Evolutionary conservation across 2,329 filamentous ascomycete genomes (phyloP).

Genomic region (Aspergillus persii): DNA sequence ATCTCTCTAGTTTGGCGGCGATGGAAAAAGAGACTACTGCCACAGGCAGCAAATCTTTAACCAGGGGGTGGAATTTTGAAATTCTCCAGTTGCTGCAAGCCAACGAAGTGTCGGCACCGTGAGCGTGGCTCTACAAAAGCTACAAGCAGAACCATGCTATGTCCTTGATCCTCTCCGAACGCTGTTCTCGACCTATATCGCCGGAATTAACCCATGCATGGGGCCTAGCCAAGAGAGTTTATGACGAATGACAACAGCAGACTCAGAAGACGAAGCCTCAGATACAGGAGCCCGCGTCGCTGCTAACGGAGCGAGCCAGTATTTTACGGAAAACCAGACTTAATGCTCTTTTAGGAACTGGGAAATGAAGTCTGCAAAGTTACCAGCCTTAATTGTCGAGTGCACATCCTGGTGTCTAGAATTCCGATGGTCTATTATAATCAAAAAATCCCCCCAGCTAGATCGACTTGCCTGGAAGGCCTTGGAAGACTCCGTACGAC

Average conservation of each 20-base stretch:
- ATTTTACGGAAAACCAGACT: neutral
- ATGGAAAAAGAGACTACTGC: neutral
- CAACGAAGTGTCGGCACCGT: neutral
- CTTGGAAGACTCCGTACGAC: too few relatives aligned
- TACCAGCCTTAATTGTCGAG: too few relatives aligned
- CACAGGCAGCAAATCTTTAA: neutral
- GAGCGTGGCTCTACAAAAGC: neutral
- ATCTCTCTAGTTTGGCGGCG: neutral
- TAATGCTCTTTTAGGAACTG: neutral
- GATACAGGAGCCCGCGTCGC: neutral
- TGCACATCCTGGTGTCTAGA: too few relatives aligned
- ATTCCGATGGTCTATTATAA: too few relatives aligned
- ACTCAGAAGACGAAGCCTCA: neutral
- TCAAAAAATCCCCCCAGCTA: too few relatives aligned
- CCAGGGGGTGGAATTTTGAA: neutral
- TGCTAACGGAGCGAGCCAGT: neutral
- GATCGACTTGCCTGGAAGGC: too few relatives aligned
- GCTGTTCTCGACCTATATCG: neutral
- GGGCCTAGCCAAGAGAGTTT: neutral
- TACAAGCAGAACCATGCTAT: neutral
- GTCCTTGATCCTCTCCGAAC: neutral
- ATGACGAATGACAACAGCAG: neutral
- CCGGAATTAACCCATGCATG: neutral
- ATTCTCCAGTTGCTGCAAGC: neutral
- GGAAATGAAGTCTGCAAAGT: neutral